Evolutionary conservation across 768 basidiomycete genomes (phyloP).

Genomic region (Rhodocollybia butyracea): DNA sequence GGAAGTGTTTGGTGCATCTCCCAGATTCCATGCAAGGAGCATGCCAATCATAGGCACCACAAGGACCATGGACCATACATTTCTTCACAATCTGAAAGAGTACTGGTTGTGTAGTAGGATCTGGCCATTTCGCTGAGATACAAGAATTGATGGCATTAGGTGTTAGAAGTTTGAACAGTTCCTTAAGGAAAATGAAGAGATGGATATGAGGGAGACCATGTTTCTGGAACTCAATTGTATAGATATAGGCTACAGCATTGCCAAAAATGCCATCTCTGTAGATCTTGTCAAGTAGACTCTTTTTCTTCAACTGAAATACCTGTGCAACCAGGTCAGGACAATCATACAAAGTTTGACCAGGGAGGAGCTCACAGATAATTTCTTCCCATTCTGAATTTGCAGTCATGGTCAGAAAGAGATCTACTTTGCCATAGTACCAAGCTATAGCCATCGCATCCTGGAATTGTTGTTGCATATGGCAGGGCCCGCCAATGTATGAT

Average conservation of each 20-base stretch:
- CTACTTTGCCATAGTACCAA: conserved; percentile 25
- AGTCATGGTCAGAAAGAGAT: conserved; percentile 46
- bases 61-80: conserved; percentile 49
- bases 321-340: conserved; percentile 44
- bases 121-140: conserved; percentile 41
- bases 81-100: conserved; percentile 37
- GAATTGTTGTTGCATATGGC: conserved; percentile 38
- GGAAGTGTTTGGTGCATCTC: conserved; percentile 41
- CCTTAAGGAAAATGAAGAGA: conserved; percentile 38
- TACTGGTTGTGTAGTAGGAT: conserved; percentile 31
- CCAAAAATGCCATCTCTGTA: conserved; percentile 38
- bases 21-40: conserved; percentile 40
- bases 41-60: conserved; percentile 29
- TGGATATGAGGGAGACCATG: conserved; percentile 55
- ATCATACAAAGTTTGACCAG: conserved; percentile 36
- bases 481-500: conserved; percentile 36
- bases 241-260: conserved; percentile 36
- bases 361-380: conserved; percentile 30
- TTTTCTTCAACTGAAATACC: conserved; percentile 43
- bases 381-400: conserved; percentile 42
- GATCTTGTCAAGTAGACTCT: conserved; percentile 32
- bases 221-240: conserved; percentile 59
- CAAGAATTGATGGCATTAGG: conserved; percentile 35
- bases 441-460: conserved; percentile 45
- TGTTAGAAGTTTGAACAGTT: conserved; percentile 27